These are phyloP conservation scores for Ceratocystis smalleyi DNA, from an alignment of 2,329 filamentous ascomycete species.

Conservation along the genomic window DNA sequence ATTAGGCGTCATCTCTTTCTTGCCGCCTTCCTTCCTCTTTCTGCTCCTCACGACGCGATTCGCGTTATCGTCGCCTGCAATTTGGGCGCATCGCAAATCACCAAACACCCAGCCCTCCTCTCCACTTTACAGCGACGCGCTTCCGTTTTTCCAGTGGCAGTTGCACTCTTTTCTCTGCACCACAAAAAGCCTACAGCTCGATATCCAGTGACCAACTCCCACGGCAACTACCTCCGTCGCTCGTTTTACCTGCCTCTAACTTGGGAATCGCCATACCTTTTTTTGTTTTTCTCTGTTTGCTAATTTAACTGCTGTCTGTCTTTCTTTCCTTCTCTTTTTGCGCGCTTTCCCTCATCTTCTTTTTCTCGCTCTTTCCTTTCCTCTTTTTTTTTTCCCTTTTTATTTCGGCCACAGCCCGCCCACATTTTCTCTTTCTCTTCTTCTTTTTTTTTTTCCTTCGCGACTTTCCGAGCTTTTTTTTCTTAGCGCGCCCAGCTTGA, in stretches of 20 bases:
- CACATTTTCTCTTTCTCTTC: neutral
- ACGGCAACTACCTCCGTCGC: slow-evolving; percentile 5
- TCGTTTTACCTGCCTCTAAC: neutral
- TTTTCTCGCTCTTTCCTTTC: neutral
- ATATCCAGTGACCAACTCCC: neutral
- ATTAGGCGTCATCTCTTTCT: neutral
- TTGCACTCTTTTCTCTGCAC: neutral
- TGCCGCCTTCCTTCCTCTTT: neutral
- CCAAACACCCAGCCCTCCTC: neutral
- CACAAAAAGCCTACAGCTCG: neutral
- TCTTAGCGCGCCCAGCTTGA: neutral
- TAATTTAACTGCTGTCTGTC: neutral
- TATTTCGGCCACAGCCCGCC: slow-evolving; percentile 6
- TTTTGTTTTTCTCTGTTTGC: neutral
- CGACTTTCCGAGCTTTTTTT: no score
- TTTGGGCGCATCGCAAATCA: slow-evolving; percentile 4
- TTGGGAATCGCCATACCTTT: neutral
- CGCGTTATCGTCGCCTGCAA: neutral
- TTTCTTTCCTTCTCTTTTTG: neutral
- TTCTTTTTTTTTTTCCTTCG: neutral
- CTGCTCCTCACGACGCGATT: neutral
- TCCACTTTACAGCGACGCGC: slow-evolving; percentile 3
- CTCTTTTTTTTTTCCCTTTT: neutral
- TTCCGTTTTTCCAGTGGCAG: neutral
- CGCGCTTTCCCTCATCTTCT: neutral